These are phyloP conservation scores for Cyclotella atomus DNA, from an alignment of 108 stramenopile species.

Conservation along the genomic window DNA sequence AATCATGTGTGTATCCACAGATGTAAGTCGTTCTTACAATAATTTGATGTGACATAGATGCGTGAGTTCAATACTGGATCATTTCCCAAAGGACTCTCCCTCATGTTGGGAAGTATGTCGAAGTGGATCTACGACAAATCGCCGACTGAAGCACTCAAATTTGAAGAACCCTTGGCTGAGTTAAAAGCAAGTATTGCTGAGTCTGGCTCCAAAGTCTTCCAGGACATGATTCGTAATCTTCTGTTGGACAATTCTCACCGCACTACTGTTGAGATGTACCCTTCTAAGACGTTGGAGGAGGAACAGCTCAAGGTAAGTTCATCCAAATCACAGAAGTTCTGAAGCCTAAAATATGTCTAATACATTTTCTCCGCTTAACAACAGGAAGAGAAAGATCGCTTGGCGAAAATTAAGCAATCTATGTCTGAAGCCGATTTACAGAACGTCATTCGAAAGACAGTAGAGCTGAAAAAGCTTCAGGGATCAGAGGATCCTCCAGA, in stretches of 20 bases:
- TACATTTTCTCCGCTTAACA: too few relatives aligned
- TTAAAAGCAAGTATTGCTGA: constrained; percentile 86
- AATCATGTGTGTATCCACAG: background rate
- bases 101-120: constrained; percentile 95
- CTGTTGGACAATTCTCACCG: constrained; percentile 92
- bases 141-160: constrained; percentile 89
- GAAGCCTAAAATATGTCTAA: too few relatives aligned
- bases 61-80: constrained; percentile 98
- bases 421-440: constrained; percentile 84
- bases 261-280: constrained; percentile 91
- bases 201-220: constrained; percentile 84
- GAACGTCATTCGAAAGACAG: constrained; percentile 81
- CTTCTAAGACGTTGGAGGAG: constrained; percentile 88
- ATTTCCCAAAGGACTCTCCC: constrained; percentile 93
- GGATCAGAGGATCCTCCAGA: constrained; percentile 91
- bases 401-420: constrained; percentile 83
- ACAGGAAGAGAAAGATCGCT: constrained; percentile 74
- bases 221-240: constrained; percentile 79
- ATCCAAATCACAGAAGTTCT: too few relatives aligned
- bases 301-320: constrained; percentile 58
- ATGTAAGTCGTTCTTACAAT: background rate
- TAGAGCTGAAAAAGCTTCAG: constrained; percentile 88
- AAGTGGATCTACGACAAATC: constrained; percentile 94
- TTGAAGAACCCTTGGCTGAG: constrained; percentile 88
- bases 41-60: constrained; percentile 39